phyloP scores from a whole-genome alignment of 495 filamentous ascomycete species.

The Gamarada debralockiae region DNA sequence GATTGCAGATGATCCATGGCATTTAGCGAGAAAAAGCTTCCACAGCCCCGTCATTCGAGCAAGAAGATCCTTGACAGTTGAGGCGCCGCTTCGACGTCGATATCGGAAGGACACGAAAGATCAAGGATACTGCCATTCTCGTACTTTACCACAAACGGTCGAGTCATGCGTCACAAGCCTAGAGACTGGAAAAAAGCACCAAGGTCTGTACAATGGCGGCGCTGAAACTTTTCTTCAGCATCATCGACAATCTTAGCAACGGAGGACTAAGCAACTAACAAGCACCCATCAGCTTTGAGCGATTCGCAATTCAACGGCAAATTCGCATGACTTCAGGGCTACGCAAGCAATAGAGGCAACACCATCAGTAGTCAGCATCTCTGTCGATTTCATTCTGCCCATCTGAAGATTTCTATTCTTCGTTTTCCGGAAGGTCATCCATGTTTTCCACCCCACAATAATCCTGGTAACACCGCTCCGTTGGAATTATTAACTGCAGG shows the following conservation, averaged over 20 bases:
- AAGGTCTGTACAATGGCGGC: too few relatives aligned
- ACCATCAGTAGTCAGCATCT: neutral
- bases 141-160: neutral
- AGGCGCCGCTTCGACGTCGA: neutral
- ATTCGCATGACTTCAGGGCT: too few relatives aligned
- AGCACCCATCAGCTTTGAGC: too few relatives aligned
- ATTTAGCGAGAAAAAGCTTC: neutral
- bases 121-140: neutral
- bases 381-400: neutral
- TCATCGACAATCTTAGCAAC: neutral
- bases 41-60: constrained; percentile 15
- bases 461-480: constrained; percentile 15
- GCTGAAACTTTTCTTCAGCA: constrained; percentile 4
- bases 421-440: neutral
- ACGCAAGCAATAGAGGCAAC: too few relatives aligned
- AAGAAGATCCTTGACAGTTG: neutral
- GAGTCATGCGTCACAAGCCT: too few relatives aligned
- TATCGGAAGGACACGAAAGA: constrained; percentile 11
- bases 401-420: constrained; percentile 6
- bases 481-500: constrained; percentile 20
- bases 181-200: too few relatives aligned
- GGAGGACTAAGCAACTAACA: too few relatives aligned
- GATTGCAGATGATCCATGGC: constrained; percentile 18
- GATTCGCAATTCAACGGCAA: too few relatives aligned
- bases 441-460: constrained; percentile 10